These are phyloP conservation scores for Nemophila menziesii DNA, from an alignment of 257 asterid genomes.

Conservation along the genomic window DNA sequence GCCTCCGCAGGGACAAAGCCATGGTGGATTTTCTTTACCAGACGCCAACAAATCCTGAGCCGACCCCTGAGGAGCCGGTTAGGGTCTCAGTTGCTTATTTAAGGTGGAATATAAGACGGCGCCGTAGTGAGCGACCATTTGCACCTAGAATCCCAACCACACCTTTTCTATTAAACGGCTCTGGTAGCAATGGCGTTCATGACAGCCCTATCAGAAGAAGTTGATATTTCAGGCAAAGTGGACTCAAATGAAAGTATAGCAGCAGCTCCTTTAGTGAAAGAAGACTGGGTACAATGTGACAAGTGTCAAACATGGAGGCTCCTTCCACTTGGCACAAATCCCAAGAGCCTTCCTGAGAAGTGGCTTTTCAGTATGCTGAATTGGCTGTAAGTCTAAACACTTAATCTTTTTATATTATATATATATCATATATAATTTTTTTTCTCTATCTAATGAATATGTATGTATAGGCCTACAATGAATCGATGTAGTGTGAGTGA, in stretches of 20 bases:
- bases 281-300: slow-evolving; percentile 88
- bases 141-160: slow-evolving; percentile 52
- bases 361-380: slow-evolving; percentile 89
- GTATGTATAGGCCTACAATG: slow-evolving; percentile 71
- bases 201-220: slow-evolving; percentile 20
- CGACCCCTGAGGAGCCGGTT: slow-evolving; percentile 13
- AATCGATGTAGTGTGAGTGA: slow-evolving; percentile 75
- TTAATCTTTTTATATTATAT: slow-evolving; percentile 1
- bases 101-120: slow-evolving; percentile 69
- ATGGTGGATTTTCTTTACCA: slow-evolving; percentile 12
- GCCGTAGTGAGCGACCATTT: slow-evolving; percentile 20
- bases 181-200: slow-evolving; percentile 31
- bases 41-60: no score
- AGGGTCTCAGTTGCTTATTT: no score
- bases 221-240: no score
- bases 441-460: slow-evolving; percentile 1
- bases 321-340: slow-evolving; percentile 82
- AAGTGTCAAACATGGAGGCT: slow-evolving; percentile 82
- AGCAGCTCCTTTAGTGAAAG: slow-evolving; percentile 48
- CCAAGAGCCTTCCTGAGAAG: slow-evolving; percentile 74
- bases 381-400: slow-evolving; percentile 82
- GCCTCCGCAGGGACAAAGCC: slow-evolving; percentile 15
- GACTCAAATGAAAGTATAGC: slow-evolving; percentile 31
- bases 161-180: slow-evolving; percentile 67
- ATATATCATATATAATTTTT: neutral